Base-by-base conservation (phyloP, 768 basidiomycete species). In the Macrolepiota dolichaula region DNA sequence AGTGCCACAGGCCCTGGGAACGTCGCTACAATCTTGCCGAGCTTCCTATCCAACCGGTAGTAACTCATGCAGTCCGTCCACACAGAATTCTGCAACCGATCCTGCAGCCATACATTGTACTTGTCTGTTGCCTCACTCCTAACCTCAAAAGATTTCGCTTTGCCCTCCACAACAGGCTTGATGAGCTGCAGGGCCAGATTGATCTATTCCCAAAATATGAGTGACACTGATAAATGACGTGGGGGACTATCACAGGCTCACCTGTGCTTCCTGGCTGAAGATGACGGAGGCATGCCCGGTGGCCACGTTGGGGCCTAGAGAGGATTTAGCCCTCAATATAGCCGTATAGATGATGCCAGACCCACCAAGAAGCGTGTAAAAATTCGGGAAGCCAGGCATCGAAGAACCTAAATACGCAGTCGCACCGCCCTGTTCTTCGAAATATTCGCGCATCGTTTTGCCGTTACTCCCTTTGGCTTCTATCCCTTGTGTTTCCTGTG, bases 251-350 rank as follows among this genome's bases (percentile, higher is more conserved):
- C 13, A 10, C 44, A 32, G 46, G 27, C 58, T 58, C 47, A 82
- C 85, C 79, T 86, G 84, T 6, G 77, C 73, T 68, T 87, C 85
- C 63, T 82, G 77, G 55, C 75, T 76, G 67, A 82, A 85, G 51
- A 87, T 74, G 37, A 83, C 76, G 25, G 85, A 86, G 9, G 80
- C 81, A 64, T 86, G 85, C 13, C 85, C 85, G 7, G 81, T 76
- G 29, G 79, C 80, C 36, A 79, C 78, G 67, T 88, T 88, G 2
- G 86, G 85, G 0, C 82, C 82, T 83, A 57, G 52, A 61, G 47
- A 62, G 36, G 35, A 50, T 49, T 36, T 42, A 36, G 55, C 61
- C 40, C 57, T 50, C 22, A 29, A 55, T 55, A 46, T 57, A 57
- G 49, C 25, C 37, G 25, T 51, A 55, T 59, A 55, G 55, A 66